Base-by-base conservation (phyloP, 2,329 filamentous ascomycete species). In the Ambrosiella beaveri region DNA sequence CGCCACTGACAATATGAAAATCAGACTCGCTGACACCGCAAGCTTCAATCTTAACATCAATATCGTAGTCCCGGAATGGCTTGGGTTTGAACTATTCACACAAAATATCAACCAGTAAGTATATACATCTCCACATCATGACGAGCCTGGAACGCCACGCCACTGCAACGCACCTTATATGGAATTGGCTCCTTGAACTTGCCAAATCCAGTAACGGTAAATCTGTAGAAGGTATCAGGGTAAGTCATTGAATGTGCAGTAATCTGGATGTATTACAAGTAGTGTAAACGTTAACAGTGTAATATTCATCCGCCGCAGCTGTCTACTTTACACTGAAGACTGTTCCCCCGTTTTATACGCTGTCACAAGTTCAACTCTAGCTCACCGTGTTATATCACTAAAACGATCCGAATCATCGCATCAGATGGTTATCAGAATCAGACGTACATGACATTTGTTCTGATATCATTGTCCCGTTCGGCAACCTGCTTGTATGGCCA, bases 1-100 rank as follows among this genome's bases (percentile, higher is more conserved):
- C 80, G 62, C 80, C 79, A 63, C 68, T 79, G 65, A 85, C 74
- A 53, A 80, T 84, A 69, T 85, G 82, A 36, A 85, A 71, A 65
- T 86, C 82, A 63, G 77, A 82, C 61, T 81, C 78, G 66, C 83
- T 86, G 50, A 86, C 74, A 65, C 85, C 84, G 66, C 85, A 88
- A 64, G 79, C 81, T 64, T 87, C 80, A 66, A 93, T 85, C 73
- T 88, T 85, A 69, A 94, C 79, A 66, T 93, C 86, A 64, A 93
- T 80, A 67, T 93, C 86, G 70, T 85, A 78, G 66, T 88, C 85
- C 62, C 83, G 66, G 89, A 91, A 15, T 82, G 83, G 85, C 74
- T 95, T 94, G 60, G 90, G 82, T 64, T 83, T 79, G 74, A 88
- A 88, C 74, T 90, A 36, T 35, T 4, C 12, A 19, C 19, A 19